These are phyloP conservation scores for Neonothopanus nambi DNA, from an alignment of 1,284 basidiomycete species.

Conservation along the genomic window DNA sequence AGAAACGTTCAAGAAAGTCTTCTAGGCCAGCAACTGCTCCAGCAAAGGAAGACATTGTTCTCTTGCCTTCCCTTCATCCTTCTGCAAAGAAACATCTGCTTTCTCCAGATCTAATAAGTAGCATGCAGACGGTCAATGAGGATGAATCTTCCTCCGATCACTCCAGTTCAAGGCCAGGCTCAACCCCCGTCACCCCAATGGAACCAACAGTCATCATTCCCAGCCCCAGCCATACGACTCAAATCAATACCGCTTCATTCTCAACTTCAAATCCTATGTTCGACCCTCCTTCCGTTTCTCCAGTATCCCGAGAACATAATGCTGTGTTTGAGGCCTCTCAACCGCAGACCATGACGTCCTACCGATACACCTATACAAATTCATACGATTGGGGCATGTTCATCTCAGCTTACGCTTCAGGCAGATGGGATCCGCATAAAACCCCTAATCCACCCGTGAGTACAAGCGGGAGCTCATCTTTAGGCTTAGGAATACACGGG, in stretches of 20 bases:
- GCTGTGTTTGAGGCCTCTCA: not conserved
- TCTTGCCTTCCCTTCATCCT: slow-evolving; percentile 13
- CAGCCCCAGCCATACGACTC: too few relatives aligned
- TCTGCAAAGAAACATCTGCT: slow-evolving; percentile 2
- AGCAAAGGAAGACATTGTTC: slow-evolving; percentile 14
- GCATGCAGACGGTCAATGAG: slow-evolving; percentile 18
- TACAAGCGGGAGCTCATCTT: too few relatives aligned
- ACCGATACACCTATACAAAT: slow-evolving; percentile 7
- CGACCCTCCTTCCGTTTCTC: not conserved
- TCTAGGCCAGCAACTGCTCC: slow-evolving; percentile 20
- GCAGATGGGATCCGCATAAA: slow-evolving; percentile 79
- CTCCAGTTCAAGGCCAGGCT: too few relatives aligned
- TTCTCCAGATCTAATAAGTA: not conserved
- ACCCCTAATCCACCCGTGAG: slow-evolving; percentile 63
- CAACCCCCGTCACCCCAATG: slow-evolving; percentile 12
- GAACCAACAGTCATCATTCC: not conserved
- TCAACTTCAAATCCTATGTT: too few relatives aligned
- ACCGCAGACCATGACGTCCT: not conserved
- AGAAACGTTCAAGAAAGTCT: slow-evolving; percentile 15
- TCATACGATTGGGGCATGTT: slow-evolving; percentile 75
- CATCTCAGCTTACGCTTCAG: slow-evolving; percentile 71
- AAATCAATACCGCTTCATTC: not conserved
- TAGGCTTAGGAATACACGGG: too few relatives aligned
- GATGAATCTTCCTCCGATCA: slow-evolving; percentile 15
- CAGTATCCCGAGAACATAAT: too few relatives aligned